Evolutionary conservation across 495 filamentous ascomycete genomes (phyloP).

Genomic region (Lasiosphaeria hispida): DNA sequence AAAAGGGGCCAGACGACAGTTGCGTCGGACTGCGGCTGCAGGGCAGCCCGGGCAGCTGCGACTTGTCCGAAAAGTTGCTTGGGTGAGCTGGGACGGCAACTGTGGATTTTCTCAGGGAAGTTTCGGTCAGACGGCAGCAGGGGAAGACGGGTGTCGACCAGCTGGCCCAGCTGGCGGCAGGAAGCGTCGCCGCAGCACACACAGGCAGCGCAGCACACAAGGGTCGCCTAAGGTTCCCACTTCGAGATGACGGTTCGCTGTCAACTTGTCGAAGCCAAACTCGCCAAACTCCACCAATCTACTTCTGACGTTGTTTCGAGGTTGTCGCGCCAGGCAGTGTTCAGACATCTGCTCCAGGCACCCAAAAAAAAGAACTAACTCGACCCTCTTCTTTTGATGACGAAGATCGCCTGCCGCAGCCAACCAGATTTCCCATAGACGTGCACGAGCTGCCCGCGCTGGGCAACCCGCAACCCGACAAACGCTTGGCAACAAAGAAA

Average conservation of each 20-base stretch:
- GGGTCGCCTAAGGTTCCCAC: conserved; percentile 6
- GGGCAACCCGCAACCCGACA: neutral
- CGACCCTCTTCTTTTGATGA: neutral
- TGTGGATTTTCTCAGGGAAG: neutral
- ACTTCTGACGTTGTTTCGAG: neutral
- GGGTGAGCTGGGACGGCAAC: neutral
- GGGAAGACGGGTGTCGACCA: neutral
- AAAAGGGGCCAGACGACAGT: too few species aligned
- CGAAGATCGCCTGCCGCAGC: neutral
- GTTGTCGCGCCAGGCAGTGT: neutral
- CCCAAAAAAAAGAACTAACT: neutral
- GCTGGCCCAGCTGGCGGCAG: neutral
- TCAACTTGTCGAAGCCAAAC: conserved; percentile 8
- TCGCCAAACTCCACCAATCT: conserved; percentile 9
- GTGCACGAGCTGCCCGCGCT: neutral
- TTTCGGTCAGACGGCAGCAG: neutral
- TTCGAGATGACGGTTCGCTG: conserved; percentile 14
- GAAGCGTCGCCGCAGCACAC: neutral
- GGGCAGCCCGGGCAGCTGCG: neutral
- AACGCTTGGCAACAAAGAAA: conserved; percentile 5
- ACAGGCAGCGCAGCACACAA: neutral
- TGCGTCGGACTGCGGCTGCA: too few species aligned
- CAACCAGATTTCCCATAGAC: neutral
- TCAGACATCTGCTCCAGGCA: neutral
- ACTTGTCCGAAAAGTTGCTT: neutral